Conservation (phyloP, 306 rosid species). For the Sicyos baderoa region DNA sequence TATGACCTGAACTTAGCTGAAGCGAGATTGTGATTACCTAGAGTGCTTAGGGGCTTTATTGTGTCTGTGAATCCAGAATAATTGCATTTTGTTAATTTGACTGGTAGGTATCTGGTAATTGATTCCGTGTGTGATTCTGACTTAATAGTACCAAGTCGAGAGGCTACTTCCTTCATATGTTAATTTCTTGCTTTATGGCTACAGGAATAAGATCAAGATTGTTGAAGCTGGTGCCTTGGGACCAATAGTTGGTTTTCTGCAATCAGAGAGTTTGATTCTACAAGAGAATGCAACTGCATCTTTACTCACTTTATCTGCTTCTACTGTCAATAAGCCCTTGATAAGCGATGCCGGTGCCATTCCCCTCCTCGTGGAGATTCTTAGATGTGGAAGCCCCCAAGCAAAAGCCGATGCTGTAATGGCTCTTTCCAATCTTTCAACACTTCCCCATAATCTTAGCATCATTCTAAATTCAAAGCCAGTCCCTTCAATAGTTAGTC, state of each 20-base stretch:
- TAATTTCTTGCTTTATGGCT: slow-evolving; percentile 15
- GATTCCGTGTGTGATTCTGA: not conserved
- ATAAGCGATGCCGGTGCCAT: slow-evolving; percentile 72
- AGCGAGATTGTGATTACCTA: not conserved
- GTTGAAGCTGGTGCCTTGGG: slow-evolving; percentile 88
- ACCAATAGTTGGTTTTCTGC: slow-evolving; percentile 66
- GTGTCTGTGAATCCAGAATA: not conserved
- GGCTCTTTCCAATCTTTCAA: slow-evolving; percentile 95
- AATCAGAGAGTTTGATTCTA: slow-evolving; percentile 47
- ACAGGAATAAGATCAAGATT: slow-evolving; percentile 82
- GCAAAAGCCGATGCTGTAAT: slow-evolving; percentile 83
- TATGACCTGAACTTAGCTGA: not conserved
- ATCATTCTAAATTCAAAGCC: slow-evolving; percentile 57
- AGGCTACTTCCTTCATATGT: not conserved
- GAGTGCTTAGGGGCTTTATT: not conserved
- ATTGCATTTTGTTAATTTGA: not conserved
- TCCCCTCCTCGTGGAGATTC: slow-evolving; percentile 79
- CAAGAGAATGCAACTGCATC: slow-evolving; percentile 81
- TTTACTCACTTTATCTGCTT: slow-evolving; percentile 84
- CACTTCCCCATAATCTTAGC: slow-evolving; percentile 45
- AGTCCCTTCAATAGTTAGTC: slow-evolving; percentile 45
- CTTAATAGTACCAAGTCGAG: not conserved
- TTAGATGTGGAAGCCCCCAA: slow-evolving; percentile 63
- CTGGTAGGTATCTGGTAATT: not conserved
- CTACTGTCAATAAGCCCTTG: slow-evolving; percentile 67